A percentile compares a stretch with the other conserved stretches of the same genome.
Conservation (phyloP, 805 yeast genomes). For the Cyberlindnera bimundalis region DNA sequence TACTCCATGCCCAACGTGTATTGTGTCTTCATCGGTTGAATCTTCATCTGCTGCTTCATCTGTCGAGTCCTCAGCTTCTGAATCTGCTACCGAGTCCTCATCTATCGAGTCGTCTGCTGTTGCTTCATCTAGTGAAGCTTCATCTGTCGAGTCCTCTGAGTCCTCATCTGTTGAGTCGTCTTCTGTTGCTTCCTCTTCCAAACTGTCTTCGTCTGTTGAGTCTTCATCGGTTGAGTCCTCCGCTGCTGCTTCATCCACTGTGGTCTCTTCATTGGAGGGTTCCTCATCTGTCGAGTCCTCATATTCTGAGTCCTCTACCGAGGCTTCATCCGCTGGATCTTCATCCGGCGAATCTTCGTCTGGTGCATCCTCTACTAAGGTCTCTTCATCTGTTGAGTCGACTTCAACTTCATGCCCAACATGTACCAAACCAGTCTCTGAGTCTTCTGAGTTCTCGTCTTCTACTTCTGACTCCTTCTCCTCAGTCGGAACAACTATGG, state of each 20-base stretch:
- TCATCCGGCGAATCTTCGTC: neutral
- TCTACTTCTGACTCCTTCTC: neutral
- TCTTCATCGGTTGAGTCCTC: neutral
- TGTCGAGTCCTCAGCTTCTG: too few species aligned
- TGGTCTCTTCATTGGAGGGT: too few species aligned
- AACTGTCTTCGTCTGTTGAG: too few species aligned
- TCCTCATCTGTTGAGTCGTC: conserved; percentile 2
- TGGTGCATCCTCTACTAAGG: neutral
- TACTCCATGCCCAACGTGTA: too few species aligned
- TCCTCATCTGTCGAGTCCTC: neutral
- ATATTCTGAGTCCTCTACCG: neutral
- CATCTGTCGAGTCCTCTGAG: neutral
- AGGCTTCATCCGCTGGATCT: neutral
- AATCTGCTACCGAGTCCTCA: neutral
- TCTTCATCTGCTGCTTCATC: neutral
- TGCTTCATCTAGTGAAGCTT: neutral
- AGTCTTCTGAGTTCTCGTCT: neutral
- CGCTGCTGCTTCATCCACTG: neutral
- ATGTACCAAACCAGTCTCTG: too few species aligned
- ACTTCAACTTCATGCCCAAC: neutral
- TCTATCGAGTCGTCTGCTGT: neutral
- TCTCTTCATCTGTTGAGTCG: neutral
- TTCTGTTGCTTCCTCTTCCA: neutral
- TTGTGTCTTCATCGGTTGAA: neutral
- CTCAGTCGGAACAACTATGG: neutral